Base-by-base conservation (phyloP, 768 basidiomycete species). In the Leccinum variicolor region DNA sequence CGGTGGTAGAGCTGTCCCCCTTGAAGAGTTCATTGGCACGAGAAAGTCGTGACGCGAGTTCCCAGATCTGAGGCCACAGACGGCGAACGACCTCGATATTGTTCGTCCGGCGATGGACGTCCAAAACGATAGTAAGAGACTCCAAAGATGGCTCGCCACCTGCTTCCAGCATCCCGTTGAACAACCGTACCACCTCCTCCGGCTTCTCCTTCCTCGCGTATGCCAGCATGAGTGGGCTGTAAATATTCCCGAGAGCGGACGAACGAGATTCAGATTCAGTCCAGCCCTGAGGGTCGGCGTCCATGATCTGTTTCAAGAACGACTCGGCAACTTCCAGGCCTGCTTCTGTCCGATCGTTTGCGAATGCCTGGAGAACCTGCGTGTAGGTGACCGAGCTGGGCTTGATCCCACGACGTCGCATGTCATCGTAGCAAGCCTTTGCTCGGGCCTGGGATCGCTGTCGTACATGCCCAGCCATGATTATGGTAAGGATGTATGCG, bases 381-480 rank as follows among this genome's bases (percentile, higher is more conserved):
- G 76, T 78, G 68, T 85, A 92, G 0, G 89, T 90, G 56, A 86
- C 71, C 1, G 89, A 81, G 8, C 78, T 84, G 5, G 89, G 92
- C 47, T 81, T 66, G 21, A 97, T 79, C 1, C 84, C 85, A 1
- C 84, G 80, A 2, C 72, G 64, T 17, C 74, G 67, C 86, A 98
- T 96, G 50, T 88, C 82, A 23, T 86, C 81, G 65, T 90, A 88
- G 6, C 90, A 76, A 17, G 70, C 77, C 74, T 78, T 84, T 3
- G 94, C 93, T 47, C 74, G 74, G 6, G 66, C 61, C 52, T 75
- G 77, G 31, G 87, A 74, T 4, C 83, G 81, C 2, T 64, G 62
- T 17, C 83, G 82, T 54, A 96, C 74, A 69, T 85, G 89, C 0
- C 86, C 89, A 7, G 81, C 77, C 78, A 94, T 86, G 67, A 96